Evolutionary conservation across 2,329 filamentous ascomycete genomes (phyloP), one percentile per base, ranked within the genome.

Genomic region (Tolypocladium capitatum): DNA sequence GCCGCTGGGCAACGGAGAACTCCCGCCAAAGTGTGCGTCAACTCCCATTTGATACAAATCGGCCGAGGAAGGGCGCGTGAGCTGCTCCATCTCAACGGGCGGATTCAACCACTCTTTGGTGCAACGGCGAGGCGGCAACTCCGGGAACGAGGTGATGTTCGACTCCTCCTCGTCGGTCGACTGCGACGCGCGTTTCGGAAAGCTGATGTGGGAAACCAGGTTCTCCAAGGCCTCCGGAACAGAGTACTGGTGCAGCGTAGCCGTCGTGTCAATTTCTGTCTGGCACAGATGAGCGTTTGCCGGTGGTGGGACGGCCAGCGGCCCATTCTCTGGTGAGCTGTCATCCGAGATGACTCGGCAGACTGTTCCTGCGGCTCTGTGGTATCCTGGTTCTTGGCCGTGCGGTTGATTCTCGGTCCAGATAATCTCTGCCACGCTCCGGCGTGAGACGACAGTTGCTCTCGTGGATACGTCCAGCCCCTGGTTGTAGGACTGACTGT

Each of bases 111-210:
- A 63, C 5, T 66, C 65, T 10, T 53, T 49, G 0, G 63, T 67
- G 36, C 57, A 61, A 9, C 61, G 58, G 5, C 63, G 59, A 10
- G 59, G 55, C 10, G 50, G 52, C 9, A 68, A 54, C 24, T 56
- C 54, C 13, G 63, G 63, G 45, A 67, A 68, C 10, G 61, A 67
- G 2, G 58, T 62, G 6, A 66, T 63, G n/a, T 55, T 55, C 18
- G 56, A 55, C 7, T 53, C 51, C 7, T 53, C 51, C 31, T 53
- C 48, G 27, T 51, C 56, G 4, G 53, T 46, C 2, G 51, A 51
- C 24, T 18, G 24, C 16, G 38, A 30, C 5, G 5, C 9, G 5
- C 16, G 9, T 4, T 42, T 2, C 11, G 38, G 5, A 41, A n/a
- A 28, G 14, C 16, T 13, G 5, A 7, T 24, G 14, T 45, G 8